Evolutionary conservation across 2,329 filamentous ascomycete species (phyloP).

Genomic region (Lecanoromycetidae sp.): DNA sequence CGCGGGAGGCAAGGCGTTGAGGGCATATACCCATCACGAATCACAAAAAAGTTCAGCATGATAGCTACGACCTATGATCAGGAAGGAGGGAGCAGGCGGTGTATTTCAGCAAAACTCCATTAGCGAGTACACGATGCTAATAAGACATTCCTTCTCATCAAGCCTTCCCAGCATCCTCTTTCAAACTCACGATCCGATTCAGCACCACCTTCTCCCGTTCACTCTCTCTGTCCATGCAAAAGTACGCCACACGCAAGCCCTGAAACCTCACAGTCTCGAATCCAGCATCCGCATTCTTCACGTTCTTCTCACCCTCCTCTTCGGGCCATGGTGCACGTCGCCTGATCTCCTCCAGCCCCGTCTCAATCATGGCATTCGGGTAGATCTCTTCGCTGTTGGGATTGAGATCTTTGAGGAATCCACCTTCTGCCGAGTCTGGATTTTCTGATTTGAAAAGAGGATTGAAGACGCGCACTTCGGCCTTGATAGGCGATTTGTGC

Average conservation of each 20-base stretch:
- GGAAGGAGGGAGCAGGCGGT: too few relatives aligned
- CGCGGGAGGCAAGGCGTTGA: not conserved
- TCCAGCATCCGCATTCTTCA: conserved; percentile 30
- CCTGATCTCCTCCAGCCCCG: conserved; percentile 67
- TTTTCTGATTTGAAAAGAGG: conserved; percentile 77
- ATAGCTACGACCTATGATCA: not conserved
- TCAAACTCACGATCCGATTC: conserved; percentile 83
- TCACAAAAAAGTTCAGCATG: not conserved
- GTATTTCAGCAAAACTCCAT: too few relatives aligned
- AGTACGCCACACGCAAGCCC: conserved; percentile 78
- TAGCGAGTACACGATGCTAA: too few relatives aligned
- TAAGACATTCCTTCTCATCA: not conserved
- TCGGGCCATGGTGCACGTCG: conserved; percentile 69
- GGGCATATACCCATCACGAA: not conserved
- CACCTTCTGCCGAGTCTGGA: conserved; percentile 62
- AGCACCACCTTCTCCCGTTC: conserved; percentile 69
- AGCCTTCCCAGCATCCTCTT: conserved; percentile 68
- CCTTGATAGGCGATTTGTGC: conserved; percentile 46
- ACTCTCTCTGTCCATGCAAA: conserved; percentile 69
- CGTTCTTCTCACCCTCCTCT: conserved; percentile 53
- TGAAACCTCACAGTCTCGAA: conserved; percentile 78
- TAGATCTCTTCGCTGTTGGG: conserved; percentile 74
- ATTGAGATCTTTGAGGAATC: conserved; percentile 75
- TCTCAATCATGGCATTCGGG: conserved; percentile 65
- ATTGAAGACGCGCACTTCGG: conserved; percentile 69